These are phyloP conservation scores for Ogataea zsoltii DNA, from an alignment of 805 yeast genomes.

Conservation along the genomic window DNA sequence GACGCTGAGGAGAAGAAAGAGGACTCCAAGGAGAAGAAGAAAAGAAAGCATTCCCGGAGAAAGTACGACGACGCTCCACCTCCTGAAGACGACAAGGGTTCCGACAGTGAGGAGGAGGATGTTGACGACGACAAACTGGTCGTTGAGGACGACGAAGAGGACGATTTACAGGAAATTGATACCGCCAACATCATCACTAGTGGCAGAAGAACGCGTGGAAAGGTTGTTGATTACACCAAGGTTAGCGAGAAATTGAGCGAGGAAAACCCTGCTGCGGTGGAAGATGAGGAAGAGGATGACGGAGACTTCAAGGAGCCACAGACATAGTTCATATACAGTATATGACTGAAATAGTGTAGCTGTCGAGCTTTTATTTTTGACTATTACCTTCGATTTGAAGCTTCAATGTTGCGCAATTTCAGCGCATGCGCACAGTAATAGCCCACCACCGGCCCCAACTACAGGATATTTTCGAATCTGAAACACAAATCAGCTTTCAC, in stretches of 20 bases:
- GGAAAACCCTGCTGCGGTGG: conserved; percentile 43
- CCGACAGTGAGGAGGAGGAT: conserved; percentile 40
- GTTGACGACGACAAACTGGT: conserved; percentile 53
- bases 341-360: too few relatives aligned
- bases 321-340: conserved; percentile 7
- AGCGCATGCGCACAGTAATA: too few relatives aligned
- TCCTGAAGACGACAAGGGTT: conserved; percentile 35
- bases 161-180: conserved; percentile 78
- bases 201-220: conserved; percentile 90
- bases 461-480: not conserved
- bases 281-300: conserved; percentile 51
- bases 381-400: too few relatives aligned
- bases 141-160: conserved; percentile 72
- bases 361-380: too few relatives aligned
- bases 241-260: conserved; percentile 70
- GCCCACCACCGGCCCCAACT: too few relatives aligned
- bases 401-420: too few relatives aligned
- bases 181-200: conserved; percentile 77
- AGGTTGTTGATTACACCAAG: conserved; percentile 79
- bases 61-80: conserved; percentile 26
- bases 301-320: conserved; percentile 49
- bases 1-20: conserved; percentile 8
- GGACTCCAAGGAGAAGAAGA: conserved; percentile 23
- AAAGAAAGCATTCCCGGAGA: conserved; percentile 25
- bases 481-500: not conserved